Conservation (phyloP, 2,329 filamentous ascomycete genomes). For the Ceratocystis colombiana region DNA sequence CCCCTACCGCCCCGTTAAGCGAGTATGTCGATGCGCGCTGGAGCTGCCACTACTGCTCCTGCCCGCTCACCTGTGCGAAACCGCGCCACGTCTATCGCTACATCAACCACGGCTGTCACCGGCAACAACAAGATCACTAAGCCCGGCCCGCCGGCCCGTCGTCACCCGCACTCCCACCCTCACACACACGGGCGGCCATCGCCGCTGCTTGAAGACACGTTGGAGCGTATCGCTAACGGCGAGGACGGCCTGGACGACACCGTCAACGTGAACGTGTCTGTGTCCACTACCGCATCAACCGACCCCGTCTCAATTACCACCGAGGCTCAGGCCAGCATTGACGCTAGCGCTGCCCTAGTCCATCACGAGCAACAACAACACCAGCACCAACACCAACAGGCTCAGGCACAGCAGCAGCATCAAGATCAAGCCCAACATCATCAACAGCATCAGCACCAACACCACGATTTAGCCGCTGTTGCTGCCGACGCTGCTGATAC, state of each 20-base stretch:
- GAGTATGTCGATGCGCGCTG: slow-evolving; percentile 22
- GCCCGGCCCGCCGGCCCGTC: slow-evolving; percentile 16
- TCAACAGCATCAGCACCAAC: slow-evolving; percentile 25
- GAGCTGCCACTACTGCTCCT: slow-evolving; percentile 17
- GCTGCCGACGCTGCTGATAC: slow-evolving; percentile 22
- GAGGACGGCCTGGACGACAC: slow-evolving; percentile 8
- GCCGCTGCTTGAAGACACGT: slow-evolving; percentile 22
- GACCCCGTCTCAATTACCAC: slow-evolving; percentile 9
- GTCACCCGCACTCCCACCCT: slow-evolving; percentile 7
- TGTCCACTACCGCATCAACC: not conserved
- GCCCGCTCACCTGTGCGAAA: slow-evolving; percentile 20
- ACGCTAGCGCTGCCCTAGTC: slow-evolving; percentile 5
- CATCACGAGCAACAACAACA: slow-evolving; percentile 16
- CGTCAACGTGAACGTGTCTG: slow-evolving; percentile 2
- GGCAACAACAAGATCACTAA: slow-evolving; percentile 24
- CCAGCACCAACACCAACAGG: slow-evolving; percentile 23
- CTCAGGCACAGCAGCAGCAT: slow-evolving; percentile 23
- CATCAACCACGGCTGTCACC: slow-evolving; percentile 7
- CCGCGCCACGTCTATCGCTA: slow-evolving; percentile 13
- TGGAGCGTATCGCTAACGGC: slow-evolving; percentile 21
- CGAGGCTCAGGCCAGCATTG: not conserved
- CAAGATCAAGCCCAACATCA: slow-evolving; percentile 20
- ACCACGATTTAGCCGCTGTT: slow-evolving; percentile 24
- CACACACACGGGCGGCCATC: slow-evolving; percentile 17
- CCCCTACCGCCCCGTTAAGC: not conserved